Evolutionary conservation across 1,284 basidiomycete genomes (phyloP).

Genomic region (Cutaneotrichosporon daszewskae): DNA sequence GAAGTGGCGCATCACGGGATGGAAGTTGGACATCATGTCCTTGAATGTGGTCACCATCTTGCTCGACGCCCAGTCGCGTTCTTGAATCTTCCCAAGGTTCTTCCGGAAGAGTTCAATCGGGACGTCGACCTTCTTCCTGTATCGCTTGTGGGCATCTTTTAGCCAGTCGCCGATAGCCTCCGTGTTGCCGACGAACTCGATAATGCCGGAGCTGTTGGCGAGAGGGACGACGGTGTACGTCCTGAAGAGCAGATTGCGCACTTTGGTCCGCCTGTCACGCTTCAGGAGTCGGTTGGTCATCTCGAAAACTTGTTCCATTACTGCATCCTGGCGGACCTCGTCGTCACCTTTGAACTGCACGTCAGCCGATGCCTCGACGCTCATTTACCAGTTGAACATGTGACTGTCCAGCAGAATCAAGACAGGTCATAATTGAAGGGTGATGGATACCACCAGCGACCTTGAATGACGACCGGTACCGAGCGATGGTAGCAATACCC

Average conservation of each 20-base stretch:
- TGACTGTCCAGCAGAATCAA: conserved; percentile 61
- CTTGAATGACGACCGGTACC: conserved; percentile 59
- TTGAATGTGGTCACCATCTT: conserved; percentile 53
- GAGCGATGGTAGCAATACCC: conserved; percentile 60
- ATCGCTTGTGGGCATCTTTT: conserved; percentile 53
- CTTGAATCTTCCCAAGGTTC: conserved; percentile 31
- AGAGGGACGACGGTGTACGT: conserved; percentile 88
- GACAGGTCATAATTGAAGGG: conserved; percentile 74
- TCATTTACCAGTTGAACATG: conserved; percentile 75
- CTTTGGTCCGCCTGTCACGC: conserved; percentile 67
- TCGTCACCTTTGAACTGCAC: conserved; percentile 86
- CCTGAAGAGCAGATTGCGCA: conserved; percentile 67
- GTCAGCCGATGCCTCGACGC: neutral
- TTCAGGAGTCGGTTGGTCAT: conserved; percentile 75
- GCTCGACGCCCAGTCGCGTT: conserved; percentile 30
- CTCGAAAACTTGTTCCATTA: conserved; percentile 97
- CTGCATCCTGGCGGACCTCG: conserved; percentile 91
- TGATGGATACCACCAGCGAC: conserved; percentile 73
- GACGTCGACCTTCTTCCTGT: conserved; percentile 27
- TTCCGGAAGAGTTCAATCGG: conserved; percentile 21
- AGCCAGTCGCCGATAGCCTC: conserved; percentile 63
- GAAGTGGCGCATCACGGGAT: conserved; percentile 88
- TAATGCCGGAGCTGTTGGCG: conserved; percentile 69
- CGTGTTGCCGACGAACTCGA: conserved; percentile 89
- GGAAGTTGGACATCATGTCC: conserved; percentile 57